These are phyloP conservation scores for Aspergillus calidoustus DNA, from an alignment of 2,329 filamentous ascomycete species.

Conservation along the genomic window DNA sequence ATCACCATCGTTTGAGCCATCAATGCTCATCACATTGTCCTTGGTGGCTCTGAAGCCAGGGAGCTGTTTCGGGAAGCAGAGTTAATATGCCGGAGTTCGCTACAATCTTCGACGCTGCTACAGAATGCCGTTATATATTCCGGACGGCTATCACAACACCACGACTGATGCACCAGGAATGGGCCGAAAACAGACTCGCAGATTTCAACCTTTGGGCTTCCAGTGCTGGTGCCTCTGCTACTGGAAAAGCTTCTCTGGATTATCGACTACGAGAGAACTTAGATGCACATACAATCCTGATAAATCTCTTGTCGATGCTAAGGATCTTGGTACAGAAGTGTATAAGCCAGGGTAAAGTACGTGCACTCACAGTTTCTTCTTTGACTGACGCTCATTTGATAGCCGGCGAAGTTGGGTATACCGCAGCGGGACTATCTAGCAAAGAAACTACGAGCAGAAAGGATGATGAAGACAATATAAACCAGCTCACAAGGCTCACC, in stretches of 20 bases:
- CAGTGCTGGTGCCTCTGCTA: background rate
- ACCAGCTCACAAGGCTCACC: background rate
- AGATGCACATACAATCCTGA: background rate
- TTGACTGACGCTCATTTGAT: too few relatives aligned
- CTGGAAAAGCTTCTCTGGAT: background rate
- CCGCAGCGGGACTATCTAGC: background rate
- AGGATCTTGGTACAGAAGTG: background rate
- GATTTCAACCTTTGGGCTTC: conserved; percentile 8
- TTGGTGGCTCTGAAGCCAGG: too few relatives aligned
- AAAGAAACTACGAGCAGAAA: background rate
- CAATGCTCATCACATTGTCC: too few relatives aligned
- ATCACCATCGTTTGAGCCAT: too few relatives aligned
- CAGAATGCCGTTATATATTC: background rate
- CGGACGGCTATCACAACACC: background rate
- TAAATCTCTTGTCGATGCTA: conserved; percentile 3
- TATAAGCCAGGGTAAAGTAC: background rate
- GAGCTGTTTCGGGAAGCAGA: too few relatives aligned
- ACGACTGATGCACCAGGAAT: background rate
- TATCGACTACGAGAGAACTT: background rate
- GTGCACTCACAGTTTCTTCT: too few relatives aligned
- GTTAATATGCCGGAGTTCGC: too few relatives aligned
- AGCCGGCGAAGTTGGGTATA: too few relatives aligned
- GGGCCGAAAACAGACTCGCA: conserved; percentile 5
- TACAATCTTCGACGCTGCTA: background rate
- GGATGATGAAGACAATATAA: conserved; percentile 5